Evolutionary conservation across 108 stramenopile species (phyloP), one percentile per base, ranked within the genome.

Genomic region (Conticribra weissflogii): DNA sequence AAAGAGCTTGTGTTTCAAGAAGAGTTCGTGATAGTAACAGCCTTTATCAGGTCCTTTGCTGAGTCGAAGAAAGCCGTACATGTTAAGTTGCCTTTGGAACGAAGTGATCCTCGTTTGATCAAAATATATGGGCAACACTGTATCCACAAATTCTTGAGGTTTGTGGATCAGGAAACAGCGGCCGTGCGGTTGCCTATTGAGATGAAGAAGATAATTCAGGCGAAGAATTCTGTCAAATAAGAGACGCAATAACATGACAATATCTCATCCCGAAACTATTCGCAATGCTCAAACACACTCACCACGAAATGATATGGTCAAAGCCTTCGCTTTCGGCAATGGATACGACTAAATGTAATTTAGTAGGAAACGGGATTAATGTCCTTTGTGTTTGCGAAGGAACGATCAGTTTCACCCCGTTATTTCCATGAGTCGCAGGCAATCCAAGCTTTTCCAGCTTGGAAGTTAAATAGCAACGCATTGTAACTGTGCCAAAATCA

Each of bases 31-130:
- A 59, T 89, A 94, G 68, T 95, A 95, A 7, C 78, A 85, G 19
- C 90, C 90, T 4, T 89, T 69, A 33, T 88, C 86, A 3, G 82
- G 52, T 18, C 93, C 93, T 21, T 70, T 59, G 3, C 79, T 87
- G 17, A 90, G 79, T 23, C 87, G 83, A 29, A 59, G 21, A 58
- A 94, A 91, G 15, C 83, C 86, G 60, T 94, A 91, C 1, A 94
- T 68, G 68, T 97, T 95, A 34, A 97, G 77, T 72, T 97, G 95
- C 17, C 94, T 45, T 63, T 97, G 95, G 58, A 97, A 94, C 25
- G 86, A 87, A 31, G 90, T 81, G 67, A 89, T 71, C 54, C 90
- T 87, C 49, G 92, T 87, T 59, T 94, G 96, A 27, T 88, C 86
- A 80, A 97, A 97, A 75, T 95, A 96, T 8, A 74, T 71, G 15